Percentiles rank a stretch among this genome's conserved stretches.
These are phyloP conservation scores for Fusarium xylarioides DNA, from an alignment of 2,329 filamentous ascomycete genomes.

Conservation along the genomic window DNA sequence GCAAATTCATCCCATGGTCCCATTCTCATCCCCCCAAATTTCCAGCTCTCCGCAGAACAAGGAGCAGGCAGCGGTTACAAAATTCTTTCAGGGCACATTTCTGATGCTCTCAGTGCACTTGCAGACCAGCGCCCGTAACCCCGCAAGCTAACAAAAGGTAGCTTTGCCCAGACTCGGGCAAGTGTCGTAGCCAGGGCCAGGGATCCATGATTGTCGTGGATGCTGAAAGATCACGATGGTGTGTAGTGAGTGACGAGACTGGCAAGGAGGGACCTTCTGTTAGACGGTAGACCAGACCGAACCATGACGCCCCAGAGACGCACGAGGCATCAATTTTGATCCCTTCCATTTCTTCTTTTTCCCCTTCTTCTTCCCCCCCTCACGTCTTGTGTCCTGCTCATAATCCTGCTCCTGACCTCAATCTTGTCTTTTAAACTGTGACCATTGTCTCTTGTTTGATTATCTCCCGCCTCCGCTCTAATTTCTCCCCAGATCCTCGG, in stretches of 20 bases:
- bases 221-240: slow-evolving; percentile 43
- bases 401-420: not conserved
- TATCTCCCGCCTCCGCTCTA: slow-evolving; percentile 19
- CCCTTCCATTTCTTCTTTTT: slow-evolving; percentile 31
- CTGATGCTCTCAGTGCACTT: slow-evolving; percentile 4
- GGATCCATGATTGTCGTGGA: slow-evolving; percentile 39
- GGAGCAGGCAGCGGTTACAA: not conserved
- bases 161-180: slow-evolving; percentile 36
- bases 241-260: slow-evolving; percentile 31
- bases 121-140: slow-evolving; percentile 34
- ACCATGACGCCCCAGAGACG: slow-evolving; percentile 42
- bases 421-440: slow-evolving; percentile 6
- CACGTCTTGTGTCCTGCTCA: not conserved
- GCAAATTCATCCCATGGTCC: slow-evolving; percentile 13
- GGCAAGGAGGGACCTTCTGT: slow-evolving; percentile 25
- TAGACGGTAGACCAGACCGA: slow-evolving; percentile 40
- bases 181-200: slow-evolving; percentile 32
- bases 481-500: slow-evolving; percentile 34
- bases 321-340: slow-evolving; percentile 38
- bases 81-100: not conserved
- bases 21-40: slow-evolving; percentile 20
- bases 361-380: slow-evolving; percentile 24
- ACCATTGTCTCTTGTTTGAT: not conserved
- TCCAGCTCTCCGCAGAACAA: slow-evolving; percentile 1
- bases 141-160: slow-evolving; percentile 37